Evolutionary conservation across 345 rosid genomes (phyloP), one percentile per base, ranked within the genome.

Genomic region (Gossypium longicalyx): DNA sequence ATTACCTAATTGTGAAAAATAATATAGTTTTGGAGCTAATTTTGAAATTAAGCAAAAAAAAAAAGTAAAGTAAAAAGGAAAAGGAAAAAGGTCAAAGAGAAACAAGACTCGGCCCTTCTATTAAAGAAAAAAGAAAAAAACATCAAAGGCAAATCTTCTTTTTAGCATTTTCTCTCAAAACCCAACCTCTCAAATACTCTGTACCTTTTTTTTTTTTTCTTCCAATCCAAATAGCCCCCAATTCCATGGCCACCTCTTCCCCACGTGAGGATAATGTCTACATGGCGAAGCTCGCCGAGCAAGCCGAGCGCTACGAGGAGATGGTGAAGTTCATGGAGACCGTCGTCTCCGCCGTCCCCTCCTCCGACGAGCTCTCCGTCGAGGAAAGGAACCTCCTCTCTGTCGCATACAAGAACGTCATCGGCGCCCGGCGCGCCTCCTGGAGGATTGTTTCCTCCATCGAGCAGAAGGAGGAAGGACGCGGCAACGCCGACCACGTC

Each of bases 241-340:
- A 5, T 34, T 12, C 53, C 34, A 72, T 72, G 75, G 75, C 77
- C 51, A 27, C 51, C 52, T 7, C 77, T 51, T 63, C 71, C 51
- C 47, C 77, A 23, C 77, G 77, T 12, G 77, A 74, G 38, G 71
- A 74, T 56, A 74, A 49, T 78, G 87, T 87, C 45, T 89, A 86
- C 81, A 75, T 80, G 51, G 92, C 92, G 66, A 88, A 85, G 77
- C 82, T 88, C n/a, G 86, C 90, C n/a, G 92, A 89, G 78, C 92
- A 89, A 75, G 87, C 90, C 64, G 90, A 89, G 69, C 89, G 92
- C 20, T 89, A 87, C 67, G 89, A 87, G 87, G 93, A 89, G 73
- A 87, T 89, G 93, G 91, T 88, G 67, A 89, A 89, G 19, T 81
- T 86, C 27, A 86, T 87, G 93, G 86, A 86, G 79, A 86, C 85